phyloP scores from a whole-genome alignment of 208 protist species.

The Leishmania turanica region DNA sequence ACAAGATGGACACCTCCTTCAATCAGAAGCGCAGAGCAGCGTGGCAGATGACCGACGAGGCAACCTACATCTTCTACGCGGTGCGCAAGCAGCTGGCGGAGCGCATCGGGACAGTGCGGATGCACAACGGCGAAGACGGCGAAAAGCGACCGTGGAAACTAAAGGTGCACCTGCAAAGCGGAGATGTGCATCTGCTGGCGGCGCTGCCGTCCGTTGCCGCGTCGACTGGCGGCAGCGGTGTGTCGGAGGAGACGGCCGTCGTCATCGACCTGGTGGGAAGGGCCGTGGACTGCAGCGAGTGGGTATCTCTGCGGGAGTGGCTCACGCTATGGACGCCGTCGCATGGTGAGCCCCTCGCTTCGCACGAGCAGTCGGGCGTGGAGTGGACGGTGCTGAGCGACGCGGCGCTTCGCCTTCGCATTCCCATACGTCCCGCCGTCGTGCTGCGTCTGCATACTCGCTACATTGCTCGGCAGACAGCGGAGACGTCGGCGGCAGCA shows the following conservation, averaged over 20 bases:
- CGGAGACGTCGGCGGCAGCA: background rate
- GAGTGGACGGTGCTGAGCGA: slow-evolving; percentile 1
- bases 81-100: slow-evolving; percentile 25
- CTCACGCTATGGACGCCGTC: background rate
- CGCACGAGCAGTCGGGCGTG: background rate
- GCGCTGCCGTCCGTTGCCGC: background rate
- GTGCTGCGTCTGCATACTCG: slow-evolving; percentile 13
- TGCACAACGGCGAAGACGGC: background rate
- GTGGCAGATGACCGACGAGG: slow-evolving; percentile 30
- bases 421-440: slow-evolving; percentile 11
- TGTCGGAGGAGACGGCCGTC: slow-evolving; percentile 2
- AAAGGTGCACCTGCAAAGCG: slow-evolving; percentile 4
- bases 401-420: background rate
- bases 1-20: slow-evolving; percentile 30
- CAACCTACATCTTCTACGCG: slow-evolving; percentile 25
- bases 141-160: background rate
- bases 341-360: background rate
- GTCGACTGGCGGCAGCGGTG: background rate
- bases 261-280: slow-evolving; percentile 19
- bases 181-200: slow-evolving; percentile 1
- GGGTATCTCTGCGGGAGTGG: slow-evolving; percentile 13
- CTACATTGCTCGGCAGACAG: background rate
- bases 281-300: background rate
- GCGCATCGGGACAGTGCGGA: slow-evolving; percentile 7
- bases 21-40: slow-evolving; percentile 29